phyloP scores from a whole-genome alignment of 371 early-diverging fungal genomes.

The Smittium culicis region DNA sequence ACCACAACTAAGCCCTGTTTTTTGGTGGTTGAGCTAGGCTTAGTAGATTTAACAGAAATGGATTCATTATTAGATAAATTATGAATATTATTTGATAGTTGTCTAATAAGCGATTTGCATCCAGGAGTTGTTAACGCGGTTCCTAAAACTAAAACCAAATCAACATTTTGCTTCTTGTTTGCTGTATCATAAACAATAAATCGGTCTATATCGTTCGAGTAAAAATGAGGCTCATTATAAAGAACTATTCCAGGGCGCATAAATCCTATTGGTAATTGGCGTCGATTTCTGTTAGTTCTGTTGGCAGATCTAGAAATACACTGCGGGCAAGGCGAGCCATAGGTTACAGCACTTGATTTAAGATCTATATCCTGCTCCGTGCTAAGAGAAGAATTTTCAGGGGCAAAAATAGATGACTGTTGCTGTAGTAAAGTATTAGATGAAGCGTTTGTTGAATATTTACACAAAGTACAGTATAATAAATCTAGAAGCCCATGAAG shows the following conservation, averaged over 20 bases:
- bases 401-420: background rate
- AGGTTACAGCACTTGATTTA: constrained; percentile 32
- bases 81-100: constrained; percentile 50
- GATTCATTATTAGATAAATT: too few species aligned
- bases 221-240: constrained; percentile 91
- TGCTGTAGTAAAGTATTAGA: background rate
- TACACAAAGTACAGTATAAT: background rate
- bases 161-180: constrained; percentile 33
- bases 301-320: constrained; percentile 45
- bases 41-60: constrained; percentile 11
- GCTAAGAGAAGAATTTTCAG: background rate
- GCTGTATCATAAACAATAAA: constrained; percentile 25
- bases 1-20: background rate
- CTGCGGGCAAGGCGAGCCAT: constrained; percentile 52
- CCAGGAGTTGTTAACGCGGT: constrained; percentile 94
- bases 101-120: constrained; percentile 74
- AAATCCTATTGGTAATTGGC: constrained; percentile 60
- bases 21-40: background rate
- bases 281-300: constrained; percentile 54
- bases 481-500: background rate
- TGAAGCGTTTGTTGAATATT: background rate
- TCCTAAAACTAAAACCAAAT: constrained; percentile 93
- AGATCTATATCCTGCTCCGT: too few species aligned
- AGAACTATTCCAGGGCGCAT: constrained; percentile 92
- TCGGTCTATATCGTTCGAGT: constrained; percentile 68